These are phyloP conservation scores for Leonotis leonurus DNA, from an alignment of 257 asterid genomes.

Conservation along the genomic window DNA sequence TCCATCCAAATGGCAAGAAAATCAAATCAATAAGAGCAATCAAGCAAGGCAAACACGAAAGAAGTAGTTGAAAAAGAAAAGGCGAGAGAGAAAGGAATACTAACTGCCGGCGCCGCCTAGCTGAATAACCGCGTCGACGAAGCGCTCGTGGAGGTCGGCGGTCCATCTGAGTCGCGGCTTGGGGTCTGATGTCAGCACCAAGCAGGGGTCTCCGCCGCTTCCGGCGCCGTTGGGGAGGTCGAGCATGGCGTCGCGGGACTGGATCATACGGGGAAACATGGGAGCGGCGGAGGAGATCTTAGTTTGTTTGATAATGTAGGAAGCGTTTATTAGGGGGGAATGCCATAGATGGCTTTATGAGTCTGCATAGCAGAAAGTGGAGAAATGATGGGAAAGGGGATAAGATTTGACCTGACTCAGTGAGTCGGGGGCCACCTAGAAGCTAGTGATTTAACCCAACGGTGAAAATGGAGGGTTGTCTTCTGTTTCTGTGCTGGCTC, in stretches of 20 bases:
- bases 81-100: constrained; percentile 21
- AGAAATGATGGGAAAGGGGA: constrained; percentile 19
- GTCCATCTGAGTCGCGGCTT: constrained; percentile 87
- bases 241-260: constrained; percentile 34
- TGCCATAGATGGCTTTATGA: constrained; percentile 10
- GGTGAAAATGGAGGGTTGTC: background rate
- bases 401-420: constrained; percentile 19
- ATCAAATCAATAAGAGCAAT: background rate
- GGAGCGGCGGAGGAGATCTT: constrained; percentile 21
- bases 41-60: background rate
- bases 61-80: background rate
- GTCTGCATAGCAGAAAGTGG: constrained; percentile 22
- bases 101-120: constrained; percentile 77
- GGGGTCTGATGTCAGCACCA: constrained; percentile 70
- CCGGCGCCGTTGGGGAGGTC: constrained; percentile 19
- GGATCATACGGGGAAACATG: constrained; percentile 63
- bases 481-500: background rate
- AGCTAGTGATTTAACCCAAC: constrained; percentile 3
- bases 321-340: constrained; percentile 22
- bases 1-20: background rate
- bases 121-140: constrained; percentile 77
- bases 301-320: constrained; percentile 1
- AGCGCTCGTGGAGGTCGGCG: constrained; percentile 74
- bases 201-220: constrained; percentile 47
- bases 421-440: constrained; percentile 10